phyloP scores from a whole-genome alignment of 305 asterid species.

The Fraxinus floribunda region DNA sequence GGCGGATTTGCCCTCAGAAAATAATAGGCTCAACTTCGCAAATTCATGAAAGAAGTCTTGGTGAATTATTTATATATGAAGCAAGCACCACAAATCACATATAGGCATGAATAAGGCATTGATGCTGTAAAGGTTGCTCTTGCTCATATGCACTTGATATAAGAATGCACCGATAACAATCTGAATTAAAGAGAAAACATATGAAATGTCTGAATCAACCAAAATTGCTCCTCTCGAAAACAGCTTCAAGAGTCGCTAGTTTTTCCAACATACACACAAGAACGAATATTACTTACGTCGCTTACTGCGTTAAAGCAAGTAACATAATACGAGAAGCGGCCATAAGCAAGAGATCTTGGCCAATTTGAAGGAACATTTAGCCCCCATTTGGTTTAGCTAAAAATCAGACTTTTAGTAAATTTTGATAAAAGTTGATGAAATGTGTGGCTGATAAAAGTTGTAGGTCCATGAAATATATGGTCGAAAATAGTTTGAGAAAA shows the following conservation, averaged over 20 bases:
- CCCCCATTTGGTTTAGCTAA: background rate
- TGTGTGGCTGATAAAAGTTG: background rate
- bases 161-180: background rate
- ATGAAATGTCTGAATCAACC: background rate
- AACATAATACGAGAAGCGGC: background rate
- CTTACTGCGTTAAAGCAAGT: background rate
- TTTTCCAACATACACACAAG: background rate
- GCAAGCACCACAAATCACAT: background rate
- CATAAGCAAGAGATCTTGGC: background rate
- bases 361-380: background rate
- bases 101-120: background rate
- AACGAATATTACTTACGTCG: background rate
- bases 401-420: too few species aligned
- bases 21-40: too few species aligned
- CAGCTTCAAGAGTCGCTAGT: background rate
- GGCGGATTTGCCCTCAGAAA: too few species aligned
- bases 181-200: background rate
- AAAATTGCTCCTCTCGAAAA: background rate
- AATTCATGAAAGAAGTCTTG: background rate
- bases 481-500: background rate
- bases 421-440: background rate
- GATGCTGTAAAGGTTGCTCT: background rate
- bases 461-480: background rate
- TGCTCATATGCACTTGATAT: background rate
- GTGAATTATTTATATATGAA: background rate